Evolutionary conservation across 805 yeast genomes (phyloP), one percentile per base, ranked within the genome.

Genomic region (Metschnikowia colocasiae): DNA sequence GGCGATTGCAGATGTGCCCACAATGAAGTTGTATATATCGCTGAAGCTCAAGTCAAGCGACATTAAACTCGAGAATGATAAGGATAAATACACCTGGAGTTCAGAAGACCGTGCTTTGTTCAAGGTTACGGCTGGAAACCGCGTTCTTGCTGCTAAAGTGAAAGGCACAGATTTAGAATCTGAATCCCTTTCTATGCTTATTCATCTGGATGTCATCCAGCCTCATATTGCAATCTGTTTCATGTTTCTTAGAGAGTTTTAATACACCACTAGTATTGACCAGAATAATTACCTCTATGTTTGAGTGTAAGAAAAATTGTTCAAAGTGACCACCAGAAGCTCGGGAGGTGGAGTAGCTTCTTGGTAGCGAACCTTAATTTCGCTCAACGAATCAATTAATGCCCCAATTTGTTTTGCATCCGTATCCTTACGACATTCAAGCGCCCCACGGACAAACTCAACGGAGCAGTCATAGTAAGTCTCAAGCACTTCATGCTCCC

Each of bases 391-490:
- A 7, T 60, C 59, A 1, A 68, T 54, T 44, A 73, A 57, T 18
- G 54, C 57, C 39, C 57, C 61, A 5, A 69, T 60, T 36, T 54
- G 56, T 19, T 56, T 53, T 49, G 61, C 58, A 34, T 72, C 76
- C 59, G 68, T 57, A 51, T 73, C 79, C 58, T 69, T 78, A 57
- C 76, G 69, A 57, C 71, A 76, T 53, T 73, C 70, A 45, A 90
- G 72, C 35, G 89, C 76, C 12, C 82, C 82, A 38, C 78, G 79
- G 36, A 91, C 74, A 58, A 89, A 78, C 43, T 79, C 83, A 6
- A 83, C 67, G 0, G 95, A 90, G 48, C 91, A 82, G 61, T 88
- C 90, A 68, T 88, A 83, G 69, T 83, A 89, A 34, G 76, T 77
- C 10, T 71, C 70, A 44, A 89, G 68, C 32, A 86, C 77, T 37